A percentile compares a stretch with the other conserved stretches of the same genome.
Conservation (phyloP, 257 asterid species). For the Catharanthus roseus region DNA sequence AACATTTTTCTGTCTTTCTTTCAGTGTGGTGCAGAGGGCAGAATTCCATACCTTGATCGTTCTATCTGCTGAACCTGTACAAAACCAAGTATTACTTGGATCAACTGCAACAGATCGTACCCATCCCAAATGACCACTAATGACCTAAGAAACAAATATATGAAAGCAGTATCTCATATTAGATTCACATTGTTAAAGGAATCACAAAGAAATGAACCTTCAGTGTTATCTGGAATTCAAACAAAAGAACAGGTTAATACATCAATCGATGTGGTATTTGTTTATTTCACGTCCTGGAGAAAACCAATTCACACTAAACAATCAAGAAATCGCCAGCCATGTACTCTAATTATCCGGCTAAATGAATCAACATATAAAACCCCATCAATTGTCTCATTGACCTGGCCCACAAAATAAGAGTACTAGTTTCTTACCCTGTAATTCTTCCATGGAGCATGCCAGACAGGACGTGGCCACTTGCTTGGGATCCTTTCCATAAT, state of each 20-base stretch:
- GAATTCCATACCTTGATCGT: constrained; percentile 65
- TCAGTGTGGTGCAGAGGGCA: not conserved
- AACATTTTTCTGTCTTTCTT: not conserved
- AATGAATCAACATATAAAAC: not conserved
- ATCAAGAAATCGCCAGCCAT: not conserved
- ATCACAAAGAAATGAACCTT: not conserved
- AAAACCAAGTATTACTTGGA: constrained; percentile 87
- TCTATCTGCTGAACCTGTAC: constrained; percentile 94
- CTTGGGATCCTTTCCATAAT: constrained; percentile 98
- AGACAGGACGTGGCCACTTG: constrained; percentile 94
- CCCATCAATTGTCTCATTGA: not conserved
- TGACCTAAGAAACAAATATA: constrained; percentile 49
- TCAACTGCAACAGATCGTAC: constrained; percentile 94
- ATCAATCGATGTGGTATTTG: not conserved
- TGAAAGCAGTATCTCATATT: constrained; percentile 6
- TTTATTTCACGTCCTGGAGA: not conserved
- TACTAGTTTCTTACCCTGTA: constrained; percentile 59
- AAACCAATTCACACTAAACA: not conserved
- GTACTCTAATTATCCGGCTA: not conserved
- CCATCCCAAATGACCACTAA: constrained; percentile 87
- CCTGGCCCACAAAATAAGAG: constrained; percentile 4
- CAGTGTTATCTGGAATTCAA: not conserved
- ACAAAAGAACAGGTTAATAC: not conserved
- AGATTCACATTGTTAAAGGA: not conserved
- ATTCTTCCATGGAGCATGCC: constrained; percentile 98